phyloP scores from a whole-genome alignment of 2,329 filamentous ascomycete species.

The Trichoderma atroviride region DNA sequence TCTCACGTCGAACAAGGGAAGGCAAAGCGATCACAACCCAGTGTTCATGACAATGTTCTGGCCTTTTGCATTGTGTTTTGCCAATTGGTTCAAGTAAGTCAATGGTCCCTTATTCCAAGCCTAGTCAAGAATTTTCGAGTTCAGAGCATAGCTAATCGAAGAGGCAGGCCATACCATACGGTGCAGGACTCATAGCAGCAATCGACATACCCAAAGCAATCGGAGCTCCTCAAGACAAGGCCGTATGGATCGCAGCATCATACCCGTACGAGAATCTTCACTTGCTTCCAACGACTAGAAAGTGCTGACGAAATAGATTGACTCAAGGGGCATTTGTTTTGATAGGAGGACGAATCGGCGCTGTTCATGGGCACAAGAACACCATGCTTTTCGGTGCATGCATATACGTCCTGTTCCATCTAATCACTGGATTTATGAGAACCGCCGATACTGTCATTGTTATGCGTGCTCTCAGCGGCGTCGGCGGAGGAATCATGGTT shows the following conservation, averaged over 20 bases:
- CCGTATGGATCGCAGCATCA: slow-evolving; percentile 7
- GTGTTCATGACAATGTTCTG: background rate
- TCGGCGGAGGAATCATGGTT: slow-evolving; percentile 54
- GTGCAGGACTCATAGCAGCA: background rate
- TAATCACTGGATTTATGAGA: slow-evolving; percentile 49
- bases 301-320: slow-evolving; percentile 38
- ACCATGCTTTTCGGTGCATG: slow-evolving; percentile 49
- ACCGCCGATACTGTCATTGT: slow-evolving; percentile 47
- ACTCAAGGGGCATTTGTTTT: slow-evolving; percentile 58
- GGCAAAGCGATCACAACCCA: background rate
- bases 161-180: background rate
- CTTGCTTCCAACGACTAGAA: background rate
- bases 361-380: slow-evolving; percentile 55
- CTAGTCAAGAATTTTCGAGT: background rate
- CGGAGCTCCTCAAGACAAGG: background rate
- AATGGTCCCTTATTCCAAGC: background rate
- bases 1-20: background rate
- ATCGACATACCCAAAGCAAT: background rate
- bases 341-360: slow-evolving; percentile 54
- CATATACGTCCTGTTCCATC: slow-evolving; percentile 47
- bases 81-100: background rate
- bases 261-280: background rate
- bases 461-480: slow-evolving; percentile 50
- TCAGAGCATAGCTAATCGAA: background rate
- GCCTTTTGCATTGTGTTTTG: slow-evolving; percentile 5